Evolutionary conservation across 2,329 filamentous ascomycete species (phyloP), one percentile per base, ranked within the genome.

Genomic region (Xenosphaeropsis pyriputrescens): DNA sequence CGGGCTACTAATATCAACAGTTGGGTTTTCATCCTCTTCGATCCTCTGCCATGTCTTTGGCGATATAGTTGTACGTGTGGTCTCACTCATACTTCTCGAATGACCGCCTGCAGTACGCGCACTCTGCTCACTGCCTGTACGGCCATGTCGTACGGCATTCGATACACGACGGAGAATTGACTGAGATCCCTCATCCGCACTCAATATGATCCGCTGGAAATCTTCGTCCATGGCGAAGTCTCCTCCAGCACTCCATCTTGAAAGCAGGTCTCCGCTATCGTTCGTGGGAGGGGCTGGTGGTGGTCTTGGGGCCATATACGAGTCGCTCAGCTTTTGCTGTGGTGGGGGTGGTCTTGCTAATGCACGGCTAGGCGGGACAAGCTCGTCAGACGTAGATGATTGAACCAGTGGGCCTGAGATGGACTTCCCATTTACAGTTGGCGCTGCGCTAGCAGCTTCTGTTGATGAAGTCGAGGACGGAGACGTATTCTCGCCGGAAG

Each of bases 191-290:
- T 86, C 83, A 42, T 89, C 85, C 15, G 75, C 78, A 31, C 77
- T 43, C 26, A 51, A 81, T 42, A 94, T 67, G 41, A 95, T 89
- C 40, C 88, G 79, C 38, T 84, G 82, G 75, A 95, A 85, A 54
- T 96, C 91, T 57, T 95, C 88, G 46, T 96, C 89, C 79, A 94
- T 77, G 42, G 82, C 91, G 52, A 95, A 91, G 46, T 93, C 86
- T 39, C 79, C 85, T 37, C 84, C 85, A 32, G 73, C 70, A 57
- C 81, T 93, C 73, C 73, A 84, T 50, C 79, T 70, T 46, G 80
- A 74, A 44, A 85, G 63, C 49, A 76, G 77, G 8, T 80, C 77
- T 8, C 79, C 83, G 30, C 59, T 46, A n/a, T 49, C 46, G 5
- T 31, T 37, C 12, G 36, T 32, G 34, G 47, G 42, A 18, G 50